Evolutionary conservation across 768 basidiomycete genomes (phyloP), one percentile per base, ranked within the genome.

Genomic region (Neoboletus magnificus): DNA sequence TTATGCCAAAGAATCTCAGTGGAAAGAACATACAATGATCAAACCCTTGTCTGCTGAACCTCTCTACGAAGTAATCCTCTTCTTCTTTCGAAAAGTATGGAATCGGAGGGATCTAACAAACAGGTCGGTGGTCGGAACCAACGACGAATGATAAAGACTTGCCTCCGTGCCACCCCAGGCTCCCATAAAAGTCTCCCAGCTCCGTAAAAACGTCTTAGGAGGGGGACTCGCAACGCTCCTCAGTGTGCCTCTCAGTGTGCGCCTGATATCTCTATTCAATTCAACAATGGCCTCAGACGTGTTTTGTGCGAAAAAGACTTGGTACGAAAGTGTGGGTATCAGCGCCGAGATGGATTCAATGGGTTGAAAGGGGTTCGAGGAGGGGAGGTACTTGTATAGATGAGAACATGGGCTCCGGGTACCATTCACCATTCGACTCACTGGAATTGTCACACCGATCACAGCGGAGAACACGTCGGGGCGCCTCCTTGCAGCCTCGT

Each of bases 1-100:
- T 22, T 16, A 18, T 20, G 41, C 36, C 22, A 27, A 25, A 1
- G 10, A 11, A 22, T 13, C 29, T 41, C 9, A 13, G 9, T 12
- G 6, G 1, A 48, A 25, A 30, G n/a, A 13, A 73, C 85, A 23
- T 59, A 89, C 89, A 86, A 53, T 82, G 65, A 48, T 74, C 71
- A 62, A 89, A 89, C 0, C 83, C 82, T 59, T 82, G 83, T 11
- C 72, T 71, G 39, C 64, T 63, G 59, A 81, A 89, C 58, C 84
- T 81, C 48, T 86, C 77, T 0, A 88, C 79, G 55, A 87, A 81
- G 62, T 89, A 89, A 60, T 85, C 80, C 62, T 90, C 88, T 66
- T 90, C n/a, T n/a, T n/a, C 78, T 0, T 62, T 41, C 0, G 79
- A 77, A 42, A 89, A 79, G 69, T 84, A 89, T 0, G 82, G 79